Base-by-base conservation (phyloP, 225 moss, liverwort and hornwort species). In the Pleurozium schreberi region DNA sequence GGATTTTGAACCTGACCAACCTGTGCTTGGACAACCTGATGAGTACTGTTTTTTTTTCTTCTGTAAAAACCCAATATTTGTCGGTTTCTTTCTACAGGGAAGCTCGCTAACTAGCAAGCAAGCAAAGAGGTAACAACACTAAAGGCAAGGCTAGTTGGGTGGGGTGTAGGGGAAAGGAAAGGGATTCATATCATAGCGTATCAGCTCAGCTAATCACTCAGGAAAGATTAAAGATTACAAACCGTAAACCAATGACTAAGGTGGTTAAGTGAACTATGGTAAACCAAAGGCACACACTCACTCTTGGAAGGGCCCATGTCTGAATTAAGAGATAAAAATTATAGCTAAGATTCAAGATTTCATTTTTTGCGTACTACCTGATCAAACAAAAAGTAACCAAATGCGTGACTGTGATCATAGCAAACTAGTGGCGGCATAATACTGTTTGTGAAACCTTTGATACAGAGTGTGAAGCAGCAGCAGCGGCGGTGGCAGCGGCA, bases 1-100 rank as follows among this genome's bases (percentile, higher is more conserved):
- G 88, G 90, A 94, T 94, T 94, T 92, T 92, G 84, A 80, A 94
- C 91, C 94, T 93, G 81, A 94, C 92, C 90, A 91, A 94, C 91
- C 92, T 90, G 84, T 67, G 70, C 92, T 89, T 67, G 36, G 81
- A 89, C 89, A 81, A 88, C 86, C 89, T 91, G 86, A 86, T 81
- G 87, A 85, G 60, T 77, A 70, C 80, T n/a, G n/a, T n/a, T n/a
- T 33, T 47, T 78, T 43, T 9, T 83, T 33, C 49, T 49, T 64
- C 75, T 84, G 81, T 83, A 66, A 89, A n/a, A 85, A 84, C 86
- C 75, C 84, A 77, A 43, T 81, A 63, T 27, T 84, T 71, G 15
- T 75, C 53, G 63, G 53, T 79, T 53, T 55, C 87, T 87, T 87
- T 78, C 87, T 78, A 79, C 78, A 86, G 55, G 78, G 68, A 55